Evolutionary conservation across 176 grass and related monocot genomes (phyloP).

Genomic region (Carex littledalei): DNA sequence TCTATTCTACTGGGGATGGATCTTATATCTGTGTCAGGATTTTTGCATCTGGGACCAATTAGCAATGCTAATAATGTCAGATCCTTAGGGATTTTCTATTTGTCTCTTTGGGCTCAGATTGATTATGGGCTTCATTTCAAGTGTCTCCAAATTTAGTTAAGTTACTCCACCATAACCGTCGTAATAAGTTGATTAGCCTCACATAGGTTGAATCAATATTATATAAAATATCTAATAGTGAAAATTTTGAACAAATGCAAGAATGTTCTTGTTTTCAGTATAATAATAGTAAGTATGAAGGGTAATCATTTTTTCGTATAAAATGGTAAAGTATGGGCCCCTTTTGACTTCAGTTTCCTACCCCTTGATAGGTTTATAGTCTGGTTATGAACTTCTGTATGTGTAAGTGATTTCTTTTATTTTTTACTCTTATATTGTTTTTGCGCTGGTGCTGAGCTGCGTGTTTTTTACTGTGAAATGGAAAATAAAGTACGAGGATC

Average conservation of each 20-base stretch:
- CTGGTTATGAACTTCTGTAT: neutral
- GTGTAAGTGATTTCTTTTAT: neutral
- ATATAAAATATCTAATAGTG: neutral
- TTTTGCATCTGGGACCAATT: slow-evolving; percentile 8
- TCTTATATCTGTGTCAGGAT: slow-evolving; percentile 13
- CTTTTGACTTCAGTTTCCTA: neutral
- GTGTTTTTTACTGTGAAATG: slow-evolving; percentile 17
- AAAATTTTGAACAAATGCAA: neutral
- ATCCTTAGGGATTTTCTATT: slow-evolving; percentile 21
- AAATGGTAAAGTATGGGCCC: neutral
- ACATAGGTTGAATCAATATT: neutral
- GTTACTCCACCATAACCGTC: neutral
- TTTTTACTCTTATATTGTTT: neutral
- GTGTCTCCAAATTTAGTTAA: neutral
- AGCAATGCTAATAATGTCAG: slow-evolving; percentile 16
- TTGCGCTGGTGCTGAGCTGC: neutral
- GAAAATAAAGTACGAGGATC: neutral
- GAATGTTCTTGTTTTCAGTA: neutral
- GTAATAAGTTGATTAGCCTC: neutral
- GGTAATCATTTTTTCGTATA: neutral
- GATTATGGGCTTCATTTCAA: neutral
- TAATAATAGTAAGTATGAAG: neutral
- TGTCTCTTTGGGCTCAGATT: slow-evolving; percentile 28
- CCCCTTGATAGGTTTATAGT: neutral
- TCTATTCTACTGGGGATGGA: neutral